Conservation (phyloP, 345 rosid species). For the Eucalyptus regnans region DNA sequence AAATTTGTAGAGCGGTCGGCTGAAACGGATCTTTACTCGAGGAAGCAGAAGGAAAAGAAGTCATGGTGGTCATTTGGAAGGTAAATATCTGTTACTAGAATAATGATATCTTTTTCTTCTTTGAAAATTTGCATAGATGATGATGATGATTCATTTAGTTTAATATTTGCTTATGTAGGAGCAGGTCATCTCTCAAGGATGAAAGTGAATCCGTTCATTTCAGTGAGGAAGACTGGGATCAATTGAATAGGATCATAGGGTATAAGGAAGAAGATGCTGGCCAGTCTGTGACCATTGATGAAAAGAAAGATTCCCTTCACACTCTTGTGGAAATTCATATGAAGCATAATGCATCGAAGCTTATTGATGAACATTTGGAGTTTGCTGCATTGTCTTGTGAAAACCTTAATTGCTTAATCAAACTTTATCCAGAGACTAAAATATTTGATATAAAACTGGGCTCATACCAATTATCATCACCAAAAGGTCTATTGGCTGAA, state of each 20-base stretch:
- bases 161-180: slow-evolving; percentile 36
- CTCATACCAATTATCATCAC: slow-evolving; percentile 85
- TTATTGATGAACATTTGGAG: slow-evolving; percentile 45
- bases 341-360: slow-evolving; percentile 94
- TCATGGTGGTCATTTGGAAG: slow-evolving; percentile 98
- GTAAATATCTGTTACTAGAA: slow-evolving; percentile 19
- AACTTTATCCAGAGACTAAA: slow-evolving; percentile 91
- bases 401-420: slow-evolving; percentile 60
- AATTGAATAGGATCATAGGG: slow-evolving; percentile 74
- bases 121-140: not conserved
- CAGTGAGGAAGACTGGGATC: slow-evolving; percentile 91
- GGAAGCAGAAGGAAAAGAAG: slow-evolving; percentile 56
- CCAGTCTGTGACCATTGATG: slow-evolving; percentile 30
- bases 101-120: not conserved
- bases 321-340: slow-evolving; percentile 74
- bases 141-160: not conserved
- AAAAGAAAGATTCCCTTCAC: slow-evolving; percentile 59
- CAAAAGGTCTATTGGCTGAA: slow-evolving; percentile 92
- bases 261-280: slow-evolving; percentile 68
- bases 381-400: slow-evolving; percentile 92
- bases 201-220: slow-evolving; percentile 65
- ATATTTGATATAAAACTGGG: slow-evolving; percentile 73
- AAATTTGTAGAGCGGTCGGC: slow-evolving; percentile 70
- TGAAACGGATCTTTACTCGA: slow-evolving; percentile 36
- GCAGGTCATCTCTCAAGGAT: slow-evolving; percentile 40